phyloP scores from a whole-genome alignment of 257 asterid species.

The Apocynum venetum region DNA sequence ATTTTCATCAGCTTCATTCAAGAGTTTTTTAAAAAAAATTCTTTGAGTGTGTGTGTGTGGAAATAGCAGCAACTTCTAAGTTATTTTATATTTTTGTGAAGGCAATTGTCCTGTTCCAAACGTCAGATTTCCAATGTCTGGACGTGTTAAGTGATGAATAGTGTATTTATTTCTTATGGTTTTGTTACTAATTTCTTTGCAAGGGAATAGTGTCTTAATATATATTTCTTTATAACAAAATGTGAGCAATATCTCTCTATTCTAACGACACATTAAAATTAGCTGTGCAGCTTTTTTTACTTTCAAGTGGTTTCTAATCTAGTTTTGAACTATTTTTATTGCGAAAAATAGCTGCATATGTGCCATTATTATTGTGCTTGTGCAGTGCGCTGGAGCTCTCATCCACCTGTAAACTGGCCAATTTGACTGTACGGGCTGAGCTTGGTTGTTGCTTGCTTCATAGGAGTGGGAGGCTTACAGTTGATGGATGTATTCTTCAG shows the following conservation, averaged over 20 bases:
- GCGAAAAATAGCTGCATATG: constrained; percentile 8
- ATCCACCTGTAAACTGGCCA: constrained; percentile 87
- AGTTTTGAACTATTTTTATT: background rate
- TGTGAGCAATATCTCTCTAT: background rate
- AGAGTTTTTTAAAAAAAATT: too few species aligned
- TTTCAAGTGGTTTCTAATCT: background rate
- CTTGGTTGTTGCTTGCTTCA: constrained; percentile 97
- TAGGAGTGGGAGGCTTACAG: constrained; percentile 81
- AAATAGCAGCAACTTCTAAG: background rate
- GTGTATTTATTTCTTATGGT: background rate
- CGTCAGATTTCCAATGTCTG: background rate
- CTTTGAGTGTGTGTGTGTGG: too few species aligned
- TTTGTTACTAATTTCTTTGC: background rate
- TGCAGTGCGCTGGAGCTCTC: constrained; percentile 83
- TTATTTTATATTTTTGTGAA: background rate
- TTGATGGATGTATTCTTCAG: constrained; percentile 88
- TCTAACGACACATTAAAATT: background rate
- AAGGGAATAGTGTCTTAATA: background rate
- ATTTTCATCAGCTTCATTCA: background rate
- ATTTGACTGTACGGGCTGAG: constrained; percentile 88
- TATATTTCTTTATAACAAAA: background rate
- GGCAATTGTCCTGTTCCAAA: background rate
- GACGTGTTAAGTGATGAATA: background rate
- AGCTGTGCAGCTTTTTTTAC: background rate
- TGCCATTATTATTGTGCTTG: constrained; percentile 19